phyloP scores from a whole-genome alignment of 306 rosid genomes.

The Lathyrus tuberosus region DNA sequence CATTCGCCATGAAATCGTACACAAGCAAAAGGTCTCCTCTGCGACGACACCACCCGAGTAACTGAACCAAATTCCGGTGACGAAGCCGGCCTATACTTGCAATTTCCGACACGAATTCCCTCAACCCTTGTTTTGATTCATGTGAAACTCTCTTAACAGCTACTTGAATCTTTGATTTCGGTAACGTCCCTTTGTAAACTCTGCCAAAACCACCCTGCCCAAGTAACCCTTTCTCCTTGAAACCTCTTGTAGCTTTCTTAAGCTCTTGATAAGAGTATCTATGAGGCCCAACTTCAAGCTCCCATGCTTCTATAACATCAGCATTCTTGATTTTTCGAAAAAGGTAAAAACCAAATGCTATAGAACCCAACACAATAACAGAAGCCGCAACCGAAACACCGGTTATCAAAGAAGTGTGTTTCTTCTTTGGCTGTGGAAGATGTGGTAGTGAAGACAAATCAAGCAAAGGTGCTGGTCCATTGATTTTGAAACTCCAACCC shows the following conservation, averaged over 20 bases:
- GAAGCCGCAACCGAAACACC: constrained; percentile 46
- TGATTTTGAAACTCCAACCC: constrained; percentile 89
- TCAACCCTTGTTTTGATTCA: constrained; percentile 80
- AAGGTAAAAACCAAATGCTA: constrained; percentile 45
- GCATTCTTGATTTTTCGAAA: constrained; percentile 59
- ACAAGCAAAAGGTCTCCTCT: constrained; percentile 71
- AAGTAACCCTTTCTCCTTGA: constrained; percentile 66
- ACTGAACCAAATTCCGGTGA: constrained; percentile 74
- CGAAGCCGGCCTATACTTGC: constrained; percentile 85
- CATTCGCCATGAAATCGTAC: constrained; percentile 82
- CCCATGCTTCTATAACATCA: constrained; percentile 78
- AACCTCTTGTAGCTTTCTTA: constrained; percentile 70
- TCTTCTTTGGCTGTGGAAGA: constrained; percentile 66
- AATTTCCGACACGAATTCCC: constrained; percentile 79
- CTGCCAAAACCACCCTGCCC: constrained; percentile 85
- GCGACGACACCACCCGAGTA: constrained; percentile 83
- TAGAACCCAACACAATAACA: constrained; percentile 39
- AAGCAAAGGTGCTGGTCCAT: constrained; percentile 60
- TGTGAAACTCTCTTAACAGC: constrained; percentile 82
- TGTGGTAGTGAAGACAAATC: constrained; percentile 63
- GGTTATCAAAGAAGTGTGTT: constrained; percentile 43
- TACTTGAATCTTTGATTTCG: constrained; percentile 55
- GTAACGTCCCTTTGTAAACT: constrained; percentile 75
- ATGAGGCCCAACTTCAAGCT: constrained; percentile 85
- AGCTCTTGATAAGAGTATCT: constrained; percentile 78